Evolutionary conservation across 495 filamentous ascomycete species (phyloP).

Genomic region (Neurospora africana): DNA sequence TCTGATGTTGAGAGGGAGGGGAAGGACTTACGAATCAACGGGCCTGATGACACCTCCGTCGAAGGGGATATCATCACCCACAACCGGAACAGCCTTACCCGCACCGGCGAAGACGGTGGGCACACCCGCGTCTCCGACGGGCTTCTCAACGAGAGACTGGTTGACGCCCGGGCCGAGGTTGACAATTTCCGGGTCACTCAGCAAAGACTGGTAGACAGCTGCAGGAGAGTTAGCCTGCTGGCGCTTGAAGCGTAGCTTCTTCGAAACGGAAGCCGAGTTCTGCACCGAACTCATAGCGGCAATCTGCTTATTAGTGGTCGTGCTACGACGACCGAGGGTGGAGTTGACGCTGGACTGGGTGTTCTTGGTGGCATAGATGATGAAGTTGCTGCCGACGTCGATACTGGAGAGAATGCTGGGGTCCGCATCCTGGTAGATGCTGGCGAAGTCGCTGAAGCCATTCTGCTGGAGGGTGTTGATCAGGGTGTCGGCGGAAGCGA

Average conservation of each 20-base stretch:
- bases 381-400: background rate
- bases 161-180: background rate
- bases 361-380: background rate
- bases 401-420: background rate
- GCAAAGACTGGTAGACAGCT: background rate
- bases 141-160: background rate
- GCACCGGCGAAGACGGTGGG: conserved; percentile 17
- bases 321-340: background rate
- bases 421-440: background rate
- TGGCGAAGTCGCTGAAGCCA: background rate
- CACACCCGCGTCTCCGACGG: background rate
- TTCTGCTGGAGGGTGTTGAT: background rate
- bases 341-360: background rate
- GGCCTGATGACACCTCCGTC: conserved; percentile 23
- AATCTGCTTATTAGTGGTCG: too few species aligned
- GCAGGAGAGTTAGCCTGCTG: background rate
- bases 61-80: conserved; percentile 22
- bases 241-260: background rate
- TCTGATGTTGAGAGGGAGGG: background rate
- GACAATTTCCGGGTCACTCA: background rate
- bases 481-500: background rate
- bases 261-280: background rate
- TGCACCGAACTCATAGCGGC: background rate
- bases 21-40: conserved; percentile 16
- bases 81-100: conserved; percentile 22